Evolutionary conservation across 345 rosid genomes (phyloP), one percentile per base, ranked within the genome.

Genomic region (Diplotaxis tenuifolia): DNA sequence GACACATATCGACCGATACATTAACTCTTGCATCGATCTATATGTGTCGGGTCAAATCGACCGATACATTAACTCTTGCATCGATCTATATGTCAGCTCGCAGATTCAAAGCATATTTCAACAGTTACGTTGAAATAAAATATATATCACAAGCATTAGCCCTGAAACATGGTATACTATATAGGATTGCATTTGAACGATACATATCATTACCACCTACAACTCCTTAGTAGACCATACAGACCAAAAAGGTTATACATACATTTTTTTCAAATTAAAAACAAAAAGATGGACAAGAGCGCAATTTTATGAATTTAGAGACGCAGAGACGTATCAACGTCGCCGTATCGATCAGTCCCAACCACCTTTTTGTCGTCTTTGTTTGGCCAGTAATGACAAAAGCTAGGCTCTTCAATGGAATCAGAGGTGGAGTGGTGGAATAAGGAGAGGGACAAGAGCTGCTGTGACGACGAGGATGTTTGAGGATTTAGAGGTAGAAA

Each of bases 241-340:
- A n/a, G 65, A 79, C 21, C 76, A 16, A 70, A 60, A 36, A 16
- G 67, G 15, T 49, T 77, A 57, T 77, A 77, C 62, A 21, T 50
- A 65, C 67, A 77, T 77, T 71, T 58, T 25, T 65, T 65, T 55
- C 64, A 47, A 23, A 29, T 34, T 15, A 8, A 66, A 57, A 2
- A 9, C 14, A 47, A 14, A 36, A n/a, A 22, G 28, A 21, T 7
- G 58, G 21, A 54, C 20, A 29, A 65, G n/a, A n/a, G n/a, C n/a
- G 10, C 25, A 18, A 1, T 29, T 31, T 32, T 28, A 62, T 62
- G 56, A 9, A 22, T 63, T 67, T 75, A 89, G 82, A 89, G 87
- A 80, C 84, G 94, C 65, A 88, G 91, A 80, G 94, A 89, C 42
- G 94, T 89, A 69, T 89, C 94, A 4, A 89, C 82, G 32, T 85